Percentiles rank a stretch among this genome's conserved stretches.
Conservation (phyloP, 257 asterid species). For the Primulina tabacum region DNA sequence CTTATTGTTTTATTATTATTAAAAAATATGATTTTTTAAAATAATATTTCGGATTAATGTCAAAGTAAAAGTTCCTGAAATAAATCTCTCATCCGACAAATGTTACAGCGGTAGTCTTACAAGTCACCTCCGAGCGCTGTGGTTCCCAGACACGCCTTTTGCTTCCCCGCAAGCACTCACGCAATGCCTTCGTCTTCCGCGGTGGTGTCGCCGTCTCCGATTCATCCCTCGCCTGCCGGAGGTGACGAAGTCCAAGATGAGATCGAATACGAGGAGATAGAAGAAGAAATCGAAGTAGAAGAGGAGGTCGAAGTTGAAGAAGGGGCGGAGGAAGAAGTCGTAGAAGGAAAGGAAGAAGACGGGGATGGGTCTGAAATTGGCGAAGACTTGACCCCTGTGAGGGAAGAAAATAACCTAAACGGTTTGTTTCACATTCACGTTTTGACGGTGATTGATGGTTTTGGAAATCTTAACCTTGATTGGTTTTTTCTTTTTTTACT, state of each 20-base stretch:
- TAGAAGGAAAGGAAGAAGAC: slow-evolving; percentile 24
- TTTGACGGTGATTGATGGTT: not conserved
- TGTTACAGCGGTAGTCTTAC: not conserved
- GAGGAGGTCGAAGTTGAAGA: slow-evolving; percentile 36
- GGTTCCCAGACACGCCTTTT: not conserved
- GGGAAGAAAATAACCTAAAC: slow-evolving; percentile 28
- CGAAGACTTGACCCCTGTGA: slow-evolving; percentile 31
- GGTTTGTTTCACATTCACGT: slow-evolving; percentile 38
- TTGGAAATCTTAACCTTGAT: not conserved
- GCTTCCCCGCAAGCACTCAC: slow-evolving; percentile 10
- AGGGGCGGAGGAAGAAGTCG: slow-evolving; percentile 21
- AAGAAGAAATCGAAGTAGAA: slow-evolving; percentile 44
- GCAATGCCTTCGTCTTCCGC: slow-evolving; percentile 34
- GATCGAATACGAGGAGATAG: slow-evolving; percentile 46
- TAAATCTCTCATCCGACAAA: too few species aligned
- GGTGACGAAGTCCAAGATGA: slow-evolving; percentile 33
- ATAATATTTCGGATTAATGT: too few species aligned
- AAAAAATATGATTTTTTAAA: too few species aligned
- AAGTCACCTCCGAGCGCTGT: not conserved
- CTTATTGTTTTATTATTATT: too few species aligned
- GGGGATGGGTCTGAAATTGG: slow-evolving; percentile 31
- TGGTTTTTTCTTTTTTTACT: not conserved
- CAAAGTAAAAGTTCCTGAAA: too few species aligned
- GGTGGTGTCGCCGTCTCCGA: slow-evolving; percentile 27
- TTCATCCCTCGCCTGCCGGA: slow-evolving; percentile 19